These are phyloP conservation scores for Cryomyces antarcticus DNA, from an alignment of 495 filamentous ascomycete species.

Conservation along the genomic window DNA sequence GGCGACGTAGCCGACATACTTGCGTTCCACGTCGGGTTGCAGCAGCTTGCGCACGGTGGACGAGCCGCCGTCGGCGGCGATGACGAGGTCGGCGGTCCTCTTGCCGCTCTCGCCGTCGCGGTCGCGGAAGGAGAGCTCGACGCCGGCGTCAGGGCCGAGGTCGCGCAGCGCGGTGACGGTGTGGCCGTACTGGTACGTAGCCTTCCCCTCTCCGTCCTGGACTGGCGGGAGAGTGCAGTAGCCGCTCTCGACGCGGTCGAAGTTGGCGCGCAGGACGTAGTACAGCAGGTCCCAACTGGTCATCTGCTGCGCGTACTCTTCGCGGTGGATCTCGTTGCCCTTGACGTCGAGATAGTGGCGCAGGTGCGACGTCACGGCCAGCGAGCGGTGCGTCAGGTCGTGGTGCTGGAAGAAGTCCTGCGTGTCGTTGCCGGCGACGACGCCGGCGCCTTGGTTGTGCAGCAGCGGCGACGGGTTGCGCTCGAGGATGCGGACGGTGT, in stretches of 20 bases:
- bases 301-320: conserved; percentile 25
- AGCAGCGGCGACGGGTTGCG: conserved; percentile 24
- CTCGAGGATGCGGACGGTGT: conserved; percentile 34
- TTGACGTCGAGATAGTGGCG: conserved; percentile 25
- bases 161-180: conserved; percentile 26
- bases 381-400: conserved; percentile 13
- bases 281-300: conserved; percentile 36
- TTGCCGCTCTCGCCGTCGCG: conserved; percentile 18
- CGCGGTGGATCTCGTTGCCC: conserved; percentile 22
- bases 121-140: conserved; percentile 22
- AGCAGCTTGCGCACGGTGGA: conserved; percentile 30
- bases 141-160: conserved; percentile 17
- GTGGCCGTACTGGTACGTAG: conserved; percentile 26
- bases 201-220: conserved; percentile 18
- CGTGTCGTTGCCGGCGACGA: conserved; percentile 24
- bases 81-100: conserved; percentile 24
- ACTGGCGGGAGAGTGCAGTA: conserved; percentile 23
- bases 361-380: conserved; percentile 17
- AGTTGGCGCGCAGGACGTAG: conserved; percentile 31
- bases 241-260: conserved; percentile 28
- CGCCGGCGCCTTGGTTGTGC: conserved; percentile 35
- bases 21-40: conserved; percentile 24
- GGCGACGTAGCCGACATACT: conserved; percentile 36
- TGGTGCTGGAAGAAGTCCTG: conserved; percentile 18
- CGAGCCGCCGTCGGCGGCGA: conserved; percentile 35